A percentile compares a stretch with the other conserved stretches of the same genome.
Conservation (phyloP, 192 early-diverging fungal species). For the Thamnidium elegans region DNA sequence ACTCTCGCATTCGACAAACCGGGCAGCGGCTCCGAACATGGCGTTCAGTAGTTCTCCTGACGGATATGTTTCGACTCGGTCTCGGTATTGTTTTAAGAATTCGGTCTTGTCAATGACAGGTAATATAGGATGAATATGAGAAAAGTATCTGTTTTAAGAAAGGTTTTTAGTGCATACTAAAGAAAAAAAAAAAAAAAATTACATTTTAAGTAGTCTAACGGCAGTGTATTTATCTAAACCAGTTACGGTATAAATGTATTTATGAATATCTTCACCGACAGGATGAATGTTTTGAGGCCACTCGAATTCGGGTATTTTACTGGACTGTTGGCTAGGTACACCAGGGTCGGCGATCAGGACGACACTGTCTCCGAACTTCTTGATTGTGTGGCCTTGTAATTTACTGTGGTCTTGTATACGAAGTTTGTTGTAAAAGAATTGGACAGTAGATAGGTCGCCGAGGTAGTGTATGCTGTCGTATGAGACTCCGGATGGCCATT, state of each 20-base stretch:
- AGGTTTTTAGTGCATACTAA: too few relatives aligned
- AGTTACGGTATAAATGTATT: slow-evolving; percentile 29
- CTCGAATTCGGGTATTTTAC: slow-evolving; percentile 16
- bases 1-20: slow-evolving; percentile 26
- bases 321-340: not conserved
- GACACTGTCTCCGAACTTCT: slow-evolving; percentile 20
- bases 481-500: slow-evolving; percentile 3
- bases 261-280: slow-evolving; percentile 17
- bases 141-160: slow-evolving; percentile 57
- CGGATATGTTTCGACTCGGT: slow-evolving; percentile 21
- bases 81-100: slow-evolving; percentile 47
- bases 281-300: slow-evolving; percentile 14
- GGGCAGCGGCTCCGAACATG: slow-evolving; percentile 33
- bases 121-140: slow-evolving; percentile 63
- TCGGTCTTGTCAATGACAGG: slow-evolving; percentile 64
- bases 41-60: slow-evolving; percentile 21
- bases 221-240: slow-evolving; percentile 26
- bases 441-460: slow-evolving; percentile 22
- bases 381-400: slow-evolving; percentile 1
- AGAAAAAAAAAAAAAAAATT: too few relatives aligned
- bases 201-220: slow-evolving; percentile 27
- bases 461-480: slow-evolving; percentile 24
- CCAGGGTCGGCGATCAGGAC: slow-evolving; percentile 22
- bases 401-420: not conserved
- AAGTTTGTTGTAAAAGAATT: slow-evolving; percentile 23